phyloP scores from a whole-genome alignment of 2,329 filamentous ascomycete species.

The Aspergillus tubingensis region DNA sequence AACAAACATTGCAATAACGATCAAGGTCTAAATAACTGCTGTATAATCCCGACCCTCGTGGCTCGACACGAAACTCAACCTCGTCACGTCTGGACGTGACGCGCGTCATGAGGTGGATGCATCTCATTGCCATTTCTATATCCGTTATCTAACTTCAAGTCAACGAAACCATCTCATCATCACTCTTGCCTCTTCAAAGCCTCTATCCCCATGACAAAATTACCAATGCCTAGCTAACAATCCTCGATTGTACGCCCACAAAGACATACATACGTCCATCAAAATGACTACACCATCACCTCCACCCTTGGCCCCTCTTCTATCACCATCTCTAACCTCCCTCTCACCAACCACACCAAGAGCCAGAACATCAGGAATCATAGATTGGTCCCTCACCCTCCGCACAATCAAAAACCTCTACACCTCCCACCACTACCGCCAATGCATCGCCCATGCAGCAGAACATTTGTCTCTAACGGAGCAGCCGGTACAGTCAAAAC shows the following conservation, averaged over 20 bases:
- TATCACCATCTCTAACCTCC: conserved; percentile 11
- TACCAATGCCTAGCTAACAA: too few species aligned
- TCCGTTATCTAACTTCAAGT: neutral
- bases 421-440: conserved; percentile 42
- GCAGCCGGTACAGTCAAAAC: conserved; percentile 24
- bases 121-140: neutral
- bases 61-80: neutral
- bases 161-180: too few species aligned
- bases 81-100: neutral
- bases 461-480: conserved; percentile 32
- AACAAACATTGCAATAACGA: neutral
- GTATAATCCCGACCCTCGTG: neutral
- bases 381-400: conserved; percentile 38
- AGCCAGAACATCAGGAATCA: conserved; percentile 14
- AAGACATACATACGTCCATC: too few species aligned
- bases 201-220: too few species aligned
- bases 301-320: neutral
- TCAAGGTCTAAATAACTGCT: neutral
- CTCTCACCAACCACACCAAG: neutral
- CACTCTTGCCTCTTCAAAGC: too few species aligned
- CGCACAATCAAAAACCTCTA: conserved; percentile 40
- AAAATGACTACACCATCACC: neutral
- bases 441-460: conserved; percentile 38
- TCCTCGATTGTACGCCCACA: too few species aligned
- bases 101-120: neutral